These are phyloP conservation scores for Wallacemonas sp. DNA, from an alignment of 208 protist species.

Conservation along the genomic window DNA sequence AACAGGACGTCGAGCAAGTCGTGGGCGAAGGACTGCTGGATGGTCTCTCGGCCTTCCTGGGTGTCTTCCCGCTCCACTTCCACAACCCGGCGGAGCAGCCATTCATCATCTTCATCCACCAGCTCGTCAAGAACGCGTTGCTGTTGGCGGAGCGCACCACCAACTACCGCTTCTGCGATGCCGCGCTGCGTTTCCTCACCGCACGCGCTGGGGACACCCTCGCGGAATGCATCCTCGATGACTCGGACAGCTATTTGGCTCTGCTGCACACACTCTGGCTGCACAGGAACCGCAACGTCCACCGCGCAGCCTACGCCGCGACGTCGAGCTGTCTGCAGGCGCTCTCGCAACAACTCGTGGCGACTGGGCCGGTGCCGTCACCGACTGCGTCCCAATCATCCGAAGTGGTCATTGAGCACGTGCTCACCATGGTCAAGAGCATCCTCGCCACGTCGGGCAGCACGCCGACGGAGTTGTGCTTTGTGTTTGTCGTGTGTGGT, in stretches of 20 bases:
- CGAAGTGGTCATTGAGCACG: conserved; percentile 11
- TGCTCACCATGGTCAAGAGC: conserved; percentile 18
- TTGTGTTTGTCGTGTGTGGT: conserved; percentile 34
- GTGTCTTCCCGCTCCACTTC: conserved; percentile 25
- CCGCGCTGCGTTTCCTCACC: conserved; percentile 47
- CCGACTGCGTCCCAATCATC: not conserved
- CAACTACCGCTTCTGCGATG: conserved; percentile 41
- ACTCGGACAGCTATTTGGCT: conserved; percentile 24
- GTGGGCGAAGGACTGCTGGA: conserved; percentile 50
- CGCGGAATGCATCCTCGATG: conserved; percentile 27
- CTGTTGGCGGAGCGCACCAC: conserved; percentile 15
- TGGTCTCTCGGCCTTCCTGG: conserved; percentile 36
- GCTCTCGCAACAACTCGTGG: conserved; percentile 22
- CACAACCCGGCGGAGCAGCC: not conserved
- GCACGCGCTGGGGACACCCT: conserved; percentile 21
- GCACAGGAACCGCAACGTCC: conserved; percentile 59
- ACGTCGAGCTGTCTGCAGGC: conserved; percentile 36
- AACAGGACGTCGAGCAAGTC: conserved; percentile 23
- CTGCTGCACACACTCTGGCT: conserved; percentile 36
- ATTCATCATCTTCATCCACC: conserved; percentile 31
- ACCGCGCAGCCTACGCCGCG: conserved; percentile 40
- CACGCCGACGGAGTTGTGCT: conserved; percentile 16
- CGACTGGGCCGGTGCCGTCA: not conserved
- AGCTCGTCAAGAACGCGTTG: conserved; percentile 43
- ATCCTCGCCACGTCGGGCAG: not conserved